A percentile compares a stretch with the other conserved stretches of the same genome.
Conservation (phyloP, 176 grass and related monocot genomes). For the Leersia perrieri region DNA sequence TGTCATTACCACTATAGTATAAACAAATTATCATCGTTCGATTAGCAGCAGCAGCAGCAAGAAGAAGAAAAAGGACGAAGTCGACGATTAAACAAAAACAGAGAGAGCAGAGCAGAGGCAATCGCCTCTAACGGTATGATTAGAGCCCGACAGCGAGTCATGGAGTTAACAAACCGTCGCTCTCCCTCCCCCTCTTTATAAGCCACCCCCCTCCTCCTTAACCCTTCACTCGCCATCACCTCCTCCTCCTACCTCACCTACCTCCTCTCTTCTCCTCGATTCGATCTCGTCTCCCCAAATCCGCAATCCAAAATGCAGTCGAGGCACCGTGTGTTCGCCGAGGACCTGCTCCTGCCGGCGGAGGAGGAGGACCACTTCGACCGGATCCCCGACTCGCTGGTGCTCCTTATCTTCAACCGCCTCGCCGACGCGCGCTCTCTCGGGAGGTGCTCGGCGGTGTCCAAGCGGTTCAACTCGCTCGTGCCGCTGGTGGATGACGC, state of each 20-base stretch:
- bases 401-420: conserved; percentile 78
- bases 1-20: neutral
- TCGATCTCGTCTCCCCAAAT: neutral
- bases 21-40: no score
- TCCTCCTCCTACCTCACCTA: conserved; percentile 12
- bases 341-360: conserved; percentile 44
- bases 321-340: conserved; percentile 56
- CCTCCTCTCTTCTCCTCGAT: neutral
- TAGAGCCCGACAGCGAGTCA: conserved; percentile 42
- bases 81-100: neutral
- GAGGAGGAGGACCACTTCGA: conserved; percentile 63
- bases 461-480: conserved; percentile 66
- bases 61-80: no score
- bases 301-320: conserved; percentile 51
- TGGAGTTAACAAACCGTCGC: conserved; percentile 35
- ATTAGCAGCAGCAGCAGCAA: no score
- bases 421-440: conserved; percentile 65
- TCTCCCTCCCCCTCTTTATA: conserved; percentile 35
- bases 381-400: conserved; percentile 57
- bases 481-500: conserved; percentile 68
- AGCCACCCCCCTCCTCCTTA: conserved; percentile 28
- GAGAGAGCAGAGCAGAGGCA: neutral
- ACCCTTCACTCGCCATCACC: conserved; percentile 31
- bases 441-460: conserved; percentile 58
- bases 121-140: conserved; percentile 39